phyloP scores from a whole-genome alignment of 345 rosid genomes.

The Brassica rapa region DNA sequence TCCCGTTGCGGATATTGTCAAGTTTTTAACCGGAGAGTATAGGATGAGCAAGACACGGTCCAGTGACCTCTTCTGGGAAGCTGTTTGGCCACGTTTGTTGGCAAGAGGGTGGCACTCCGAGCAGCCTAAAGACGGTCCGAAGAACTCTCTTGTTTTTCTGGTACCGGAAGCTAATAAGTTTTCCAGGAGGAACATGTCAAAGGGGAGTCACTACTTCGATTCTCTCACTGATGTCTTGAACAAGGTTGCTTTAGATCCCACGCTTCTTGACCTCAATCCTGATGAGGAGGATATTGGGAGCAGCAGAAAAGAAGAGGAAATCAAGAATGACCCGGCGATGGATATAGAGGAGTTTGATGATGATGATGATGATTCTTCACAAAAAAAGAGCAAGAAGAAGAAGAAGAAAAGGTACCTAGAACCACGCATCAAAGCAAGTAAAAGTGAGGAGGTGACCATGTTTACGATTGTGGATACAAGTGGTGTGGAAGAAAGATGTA shows the following conservation, averaged over 20 bases:
- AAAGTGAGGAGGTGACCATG: conserved; percentile 39
- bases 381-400: conserved; percentile 32
- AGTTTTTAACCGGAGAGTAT: conserved; percentile 62
- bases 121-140: conserved; percentile 59
- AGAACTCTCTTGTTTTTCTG: conserved; percentile 68
- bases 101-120: conserved; percentile 95
- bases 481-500: conserved; percentile 39
- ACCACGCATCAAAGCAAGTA: conserved; percentile 54
- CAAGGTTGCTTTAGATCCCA: conserved; percentile 64
- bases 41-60: conserved; percentile 82
- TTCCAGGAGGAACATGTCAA: conserved; percentile 70
- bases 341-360: conserved; percentile 22
- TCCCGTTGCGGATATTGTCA: conserved; percentile 56
- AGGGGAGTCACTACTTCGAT: conserved; percentile 78
- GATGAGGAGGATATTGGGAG: conserved; percentile 40
- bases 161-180: conserved; percentile 70
- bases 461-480: conserved; percentile 71
- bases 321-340: conserved; percentile 35
- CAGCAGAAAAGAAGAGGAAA: conserved; percentile 41
- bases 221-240: conserved; percentile 69
- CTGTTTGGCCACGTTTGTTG: conserved; percentile 89
- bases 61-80: conserved; percentile 90
- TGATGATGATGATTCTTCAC: conserved; percentile 31
- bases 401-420: conserved; percentile 52
- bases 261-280: conserved; percentile 58